phyloP scores from a whole-genome alignment of 2,329 filamentous ascomycete species.

The Trichoderma atroviride region DNA sequence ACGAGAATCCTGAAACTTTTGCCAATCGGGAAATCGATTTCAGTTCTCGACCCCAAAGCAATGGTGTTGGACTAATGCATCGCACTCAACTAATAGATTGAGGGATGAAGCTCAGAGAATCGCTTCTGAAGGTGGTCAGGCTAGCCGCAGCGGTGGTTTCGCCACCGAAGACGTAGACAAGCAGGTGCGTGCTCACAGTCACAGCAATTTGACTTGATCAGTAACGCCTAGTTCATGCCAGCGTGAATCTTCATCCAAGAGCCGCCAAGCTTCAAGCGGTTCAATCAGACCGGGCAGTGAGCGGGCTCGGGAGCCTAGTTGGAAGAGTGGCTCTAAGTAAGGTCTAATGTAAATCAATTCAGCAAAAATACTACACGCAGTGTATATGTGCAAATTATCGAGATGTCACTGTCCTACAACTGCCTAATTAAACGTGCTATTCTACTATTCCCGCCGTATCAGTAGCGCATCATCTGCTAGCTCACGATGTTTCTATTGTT shows the following conservation, averaged over 20 bases:
- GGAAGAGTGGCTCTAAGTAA: slow-evolving; percentile 49
- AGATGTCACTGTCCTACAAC: too few species aligned
- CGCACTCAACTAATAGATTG: slow-evolving; percentile 27
- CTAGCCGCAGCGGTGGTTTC: slow-evolving; percentile 44
- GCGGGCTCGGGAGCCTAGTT: slow-evolving; percentile 55
- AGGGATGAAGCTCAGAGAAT: slow-evolving; percentile 50
- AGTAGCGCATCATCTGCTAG: too few species aligned
- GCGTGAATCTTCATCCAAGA: slow-evolving; percentile 58
- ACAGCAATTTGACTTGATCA: too few species aligned
- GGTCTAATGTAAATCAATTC: too few species aligned
- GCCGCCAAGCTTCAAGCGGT: slow-evolving; percentile 55
- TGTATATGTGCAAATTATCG: too few species aligned
- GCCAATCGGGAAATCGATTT: slow-evolving; percentile 31
- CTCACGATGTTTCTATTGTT: too few species aligned
- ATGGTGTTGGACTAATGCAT: too few species aligned
- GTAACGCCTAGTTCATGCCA: slow-evolving; percentile 36
- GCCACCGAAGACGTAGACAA: slow-evolving; percentile 47
- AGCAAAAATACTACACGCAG: too few species aligned
- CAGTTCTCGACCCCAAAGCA: not conserved
- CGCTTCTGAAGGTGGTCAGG: slow-evolving; percentile 46
- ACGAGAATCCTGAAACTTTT: slow-evolving; percentile 35
- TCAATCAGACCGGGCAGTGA: slow-evolving; percentile 58
- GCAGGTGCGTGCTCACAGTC: slow-evolving; percentile 36
- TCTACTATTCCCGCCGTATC: too few species aligned
- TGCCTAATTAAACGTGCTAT: too few species aligned